These are phyloP conservation scores for Dioscorea zingiberensis DNA, from an alignment of 106 monocot species.

Conservation along the genomic window DNA sequence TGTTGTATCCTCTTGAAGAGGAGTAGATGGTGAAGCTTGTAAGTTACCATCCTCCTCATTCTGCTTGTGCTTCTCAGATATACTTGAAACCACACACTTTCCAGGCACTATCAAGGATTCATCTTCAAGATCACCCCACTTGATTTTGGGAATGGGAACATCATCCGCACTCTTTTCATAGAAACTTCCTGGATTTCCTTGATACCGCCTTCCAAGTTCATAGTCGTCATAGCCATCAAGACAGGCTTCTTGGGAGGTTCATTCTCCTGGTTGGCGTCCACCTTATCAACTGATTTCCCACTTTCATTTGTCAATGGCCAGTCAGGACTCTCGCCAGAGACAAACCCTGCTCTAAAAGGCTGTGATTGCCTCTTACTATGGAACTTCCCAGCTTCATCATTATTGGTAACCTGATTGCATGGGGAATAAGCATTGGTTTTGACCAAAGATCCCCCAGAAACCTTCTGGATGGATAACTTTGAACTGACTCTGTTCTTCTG, in stretches of 20 bases:
- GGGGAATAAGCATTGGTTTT: conserved; percentile 14
- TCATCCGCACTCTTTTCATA: conserved; percentile 15
- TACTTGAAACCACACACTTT: too few relatives aligned
- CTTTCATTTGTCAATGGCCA: not conserved
- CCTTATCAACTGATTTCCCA: conserved; percentile 25
- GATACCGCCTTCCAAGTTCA: not conserved
- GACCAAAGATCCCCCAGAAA: conserved; percentile 28
- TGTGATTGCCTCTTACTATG: conserved; percentile 7
- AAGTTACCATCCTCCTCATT: not conserved
- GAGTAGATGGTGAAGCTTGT: conserved; percentile 1
- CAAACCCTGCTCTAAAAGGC: conserved; percentile 10
- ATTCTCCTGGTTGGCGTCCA: conserved; percentile 9
- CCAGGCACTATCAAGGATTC: not conserved
- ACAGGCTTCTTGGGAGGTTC: conserved; percentile 2
- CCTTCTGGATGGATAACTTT: conserved; percentile 40
- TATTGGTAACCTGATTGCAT: conserved; percentile 10
- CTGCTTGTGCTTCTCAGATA: too few relatives aligned
- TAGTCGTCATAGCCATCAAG: not conserved
- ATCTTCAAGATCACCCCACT: conserved; percentile 67
- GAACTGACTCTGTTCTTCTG: conserved; percentile 65
- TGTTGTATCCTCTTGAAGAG: conserved; percentile 1
- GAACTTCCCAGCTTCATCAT: conserved; percentile 20
- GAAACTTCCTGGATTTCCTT: conserved; percentile 10
- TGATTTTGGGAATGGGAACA: conserved; percentile 38
- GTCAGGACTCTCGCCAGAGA: conserved; percentile 9